Conservation (phyloP, 208 protist genomes). For the Strigomonas galati region DNA sequence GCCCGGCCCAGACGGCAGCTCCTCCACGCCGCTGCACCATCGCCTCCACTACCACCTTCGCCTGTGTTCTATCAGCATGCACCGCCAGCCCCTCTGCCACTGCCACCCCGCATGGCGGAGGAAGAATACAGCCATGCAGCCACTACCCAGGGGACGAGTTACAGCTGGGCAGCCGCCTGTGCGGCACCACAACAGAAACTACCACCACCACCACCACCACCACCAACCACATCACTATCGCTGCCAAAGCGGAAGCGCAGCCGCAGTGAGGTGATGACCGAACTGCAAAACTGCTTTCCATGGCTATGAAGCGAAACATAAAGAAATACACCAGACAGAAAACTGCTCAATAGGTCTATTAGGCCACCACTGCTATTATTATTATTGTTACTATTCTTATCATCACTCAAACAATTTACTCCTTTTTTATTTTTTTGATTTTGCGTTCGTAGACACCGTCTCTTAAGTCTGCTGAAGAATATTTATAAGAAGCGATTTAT, state of each 20-base stretch:
- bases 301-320: not conserved
- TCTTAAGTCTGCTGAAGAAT: conserved; percentile 4
- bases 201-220: too few relatives aligned
- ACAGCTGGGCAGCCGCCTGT: not conserved
- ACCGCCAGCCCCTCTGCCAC: not conserved
- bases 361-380: not conserved
- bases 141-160: not conserved
- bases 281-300: not conserved
- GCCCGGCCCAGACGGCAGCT: not conserved
- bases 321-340: not conserved
- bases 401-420: conserved; percentile 9
- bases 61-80: conserved; percentile 2
- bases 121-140: not conserved
- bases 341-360: not conserved
- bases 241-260: too few relatives aligned
- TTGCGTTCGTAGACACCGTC: conserved; percentile 8
- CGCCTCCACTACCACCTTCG: not conserved
- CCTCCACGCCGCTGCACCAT: not conserved
- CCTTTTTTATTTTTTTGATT: conserved; percentile 12
- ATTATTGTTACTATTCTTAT: conserved; percentile 14
- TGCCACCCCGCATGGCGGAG: not conserved
- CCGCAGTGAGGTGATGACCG: not conserved
- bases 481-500: not conserved
- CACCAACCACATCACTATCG: not conserved
- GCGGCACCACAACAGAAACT: not conserved